Evolutionary conservation across 371 early-diverging fungal genomes (phyloP).

Genomic region (Mortierella polycephala): DNA sequence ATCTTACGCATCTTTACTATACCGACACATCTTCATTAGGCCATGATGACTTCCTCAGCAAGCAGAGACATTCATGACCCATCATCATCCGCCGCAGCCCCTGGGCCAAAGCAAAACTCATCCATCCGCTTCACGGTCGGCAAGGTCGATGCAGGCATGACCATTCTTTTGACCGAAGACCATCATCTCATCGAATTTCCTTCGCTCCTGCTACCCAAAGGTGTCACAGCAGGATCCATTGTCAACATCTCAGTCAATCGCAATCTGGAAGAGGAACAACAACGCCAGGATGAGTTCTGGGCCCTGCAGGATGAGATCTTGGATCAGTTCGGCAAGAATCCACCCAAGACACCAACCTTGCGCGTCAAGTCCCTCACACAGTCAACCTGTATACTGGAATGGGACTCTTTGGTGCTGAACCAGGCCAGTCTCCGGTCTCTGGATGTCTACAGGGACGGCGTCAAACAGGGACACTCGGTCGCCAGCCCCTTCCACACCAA

Average conservation of each 20-base stretch:
- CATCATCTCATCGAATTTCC: slow-evolving; percentile 99
- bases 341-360: slow-evolving; percentile 84
- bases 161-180: slow-evolving; percentile 91
- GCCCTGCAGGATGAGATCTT: slow-evolving; percentile 87
- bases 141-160: slow-evolving; percentile 93
- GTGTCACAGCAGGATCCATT: slow-evolving; percentile 92
- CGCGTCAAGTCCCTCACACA: slow-evolving; percentile 86
- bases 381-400: slow-evolving; percentile 88
- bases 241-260: slow-evolving; percentile 93
- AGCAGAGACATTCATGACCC: slow-evolving; percentile 19
- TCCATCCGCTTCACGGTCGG: slow-evolving; percentile 90
- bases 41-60: slow-evolving; percentile 18
- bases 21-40: background rate
- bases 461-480: slow-evolving; percentile 45
- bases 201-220: slow-evolving; percentile 92
- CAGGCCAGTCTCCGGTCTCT: slow-evolving; percentile 83
- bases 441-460: slow-evolving; percentile 86
- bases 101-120: slow-evolving; percentile 46
- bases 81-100: background rate
- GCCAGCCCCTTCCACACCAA: slow-evolving; percentile 63
- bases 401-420: slow-evolving; percentile 88
- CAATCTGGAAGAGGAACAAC: slow-evolving; percentile 84
- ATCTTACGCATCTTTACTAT: background rate
- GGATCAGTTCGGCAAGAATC: slow-evolving; percentile 77
- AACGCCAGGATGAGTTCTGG: slow-evolving; percentile 84